Percentiles rank a stretch among this genome's conserved stretches.
Conservation (phyloP, 164 flowering plant genomes). For the Amborella trichopoda region DNA sequence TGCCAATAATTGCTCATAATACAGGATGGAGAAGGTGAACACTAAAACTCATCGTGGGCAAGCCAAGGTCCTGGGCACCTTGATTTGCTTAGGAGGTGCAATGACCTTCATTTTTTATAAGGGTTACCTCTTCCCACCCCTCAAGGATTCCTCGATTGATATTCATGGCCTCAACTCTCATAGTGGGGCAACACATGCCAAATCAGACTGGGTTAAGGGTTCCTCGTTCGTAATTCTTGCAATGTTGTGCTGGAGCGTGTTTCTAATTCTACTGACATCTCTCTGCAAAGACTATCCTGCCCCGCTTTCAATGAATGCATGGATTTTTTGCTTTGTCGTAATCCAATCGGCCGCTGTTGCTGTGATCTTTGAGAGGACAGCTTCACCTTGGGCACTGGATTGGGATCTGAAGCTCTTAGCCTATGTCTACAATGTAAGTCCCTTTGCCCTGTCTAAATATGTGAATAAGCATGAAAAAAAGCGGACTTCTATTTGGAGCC, state of each 20-base stretch:
- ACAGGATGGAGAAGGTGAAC: constrained; percentile 33
- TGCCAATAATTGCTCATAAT: too few species aligned
- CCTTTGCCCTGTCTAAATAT: too few species aligned
- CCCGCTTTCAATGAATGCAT: constrained; percentile 19
- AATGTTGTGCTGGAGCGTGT: constrained; percentile 19
- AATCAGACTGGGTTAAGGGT: constrained; percentile 30
- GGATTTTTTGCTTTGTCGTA: constrained; percentile 34
- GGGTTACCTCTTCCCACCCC: constrained; percentile 14
- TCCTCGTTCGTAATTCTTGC: constrained; percentile 19
- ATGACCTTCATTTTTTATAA: constrained; percentile 34
- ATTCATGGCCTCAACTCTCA: constrained; percentile 1
- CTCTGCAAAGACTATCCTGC: constrained; percentile 32
- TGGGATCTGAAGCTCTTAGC: too few species aligned
- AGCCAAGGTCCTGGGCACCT: constrained; percentile 29
- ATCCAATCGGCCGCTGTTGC: too few species aligned
- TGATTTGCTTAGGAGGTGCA: constrained; percentile 28
- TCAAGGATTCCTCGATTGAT: constrained; percentile 16
- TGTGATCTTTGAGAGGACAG: too few species aligned
- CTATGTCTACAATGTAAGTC: too few species aligned
- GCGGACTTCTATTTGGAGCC: too few species aligned
- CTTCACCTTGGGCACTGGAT: too few species aligned
- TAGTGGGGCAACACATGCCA: constrained; percentile 10
- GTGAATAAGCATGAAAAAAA: too few species aligned
- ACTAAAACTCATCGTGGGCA: constrained; percentile 13
- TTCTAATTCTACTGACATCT: constrained; percentile 30